Base-by-base conservation (phyloP, 192 early-diverging fungal species). In the Diversispora epigaea region DNA sequence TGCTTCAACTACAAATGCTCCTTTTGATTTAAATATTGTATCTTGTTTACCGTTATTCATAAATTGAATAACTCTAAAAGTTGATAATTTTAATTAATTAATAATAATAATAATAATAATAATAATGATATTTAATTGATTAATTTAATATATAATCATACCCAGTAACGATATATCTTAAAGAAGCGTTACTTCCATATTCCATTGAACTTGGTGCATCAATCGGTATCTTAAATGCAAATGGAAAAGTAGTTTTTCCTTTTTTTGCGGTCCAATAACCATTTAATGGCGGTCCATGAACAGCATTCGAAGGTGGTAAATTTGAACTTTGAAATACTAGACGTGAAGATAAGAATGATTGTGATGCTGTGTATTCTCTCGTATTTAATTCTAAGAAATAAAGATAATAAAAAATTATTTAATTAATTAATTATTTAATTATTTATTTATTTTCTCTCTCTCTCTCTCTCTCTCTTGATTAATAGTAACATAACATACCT, bases 181-280 rank as follows among this genome's bases (percentile, higher is more conserved):
- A 69, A 77, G 76, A 84, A 14, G 88, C 83, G 3, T 81, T 73
- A 46, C 73, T 79, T 21, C 80, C 79, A 80, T 83, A 89, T 41
- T 78, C 71, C 70, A 86, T 77, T 8, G 85, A 89, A 75, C 82
- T 84, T 58, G 89, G 87, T 7, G 84, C 84, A 63, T 90, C 88
- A 25, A 79, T 74, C n/a, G 87, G 87, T 10, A 90, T 78, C 39
- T 87, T 81, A 68, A 90, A 90, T 10, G 88, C 80, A 74, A 90
- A 90, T 4, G 86, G 85, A 67, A 90, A 90, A 0, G 85, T 86
- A 14, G 89, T 89, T 75, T 88, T 90, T 54, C 84, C 88, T 71
- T 90, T 90, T 64, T 84, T 84, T 7, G 89, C 89, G 39, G 75
- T 77, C 85, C 87, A 90, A 72, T 80, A 86, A 4, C 88, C 86